Base-by-base conservation (phyloP, 1,139 yeast genomes). In the Nakaseomyces delphensis region DNA sequence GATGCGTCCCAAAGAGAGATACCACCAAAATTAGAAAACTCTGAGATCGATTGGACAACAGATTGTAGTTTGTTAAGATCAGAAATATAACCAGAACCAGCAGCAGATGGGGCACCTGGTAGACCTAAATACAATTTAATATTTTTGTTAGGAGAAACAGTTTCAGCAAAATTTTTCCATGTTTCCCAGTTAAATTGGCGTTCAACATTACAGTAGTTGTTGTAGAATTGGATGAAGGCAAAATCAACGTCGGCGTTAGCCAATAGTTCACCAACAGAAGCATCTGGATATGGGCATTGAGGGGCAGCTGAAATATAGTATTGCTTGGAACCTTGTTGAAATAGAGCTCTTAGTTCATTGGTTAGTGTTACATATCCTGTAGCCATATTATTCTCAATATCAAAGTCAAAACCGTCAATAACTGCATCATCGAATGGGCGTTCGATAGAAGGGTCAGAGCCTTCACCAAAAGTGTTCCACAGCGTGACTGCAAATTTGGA, bases 291-390 rank as follows among this genome's bases (percentile, higher is more conserved):
- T 15, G 81, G 83, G 68, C 97, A 89, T 68, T 89, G 97, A 21
- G 97, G 97, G 50, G 97, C 95, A 49, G 96, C 96, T 42, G 95
- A 77, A 40, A 89, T 68, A 62, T 83, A 87, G 66, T 83, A 89
- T 13, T 64, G 56, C 62, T 76, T 80, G 16, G 83, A 69, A 54
- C 79, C 80, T 18, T 67, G 60, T 15, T 67, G 66, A 55, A 74
- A 85, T 47, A 74, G 67, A 11, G 59, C 54, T 67, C 91, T 79
- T 55, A 89, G 70, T 46, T 71, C 71, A 9, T 62, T 70, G 20
- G 77, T 85, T 47, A 81, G 65, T 27, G 85, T 81, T 42, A 74
- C 74, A 49, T 76, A 76, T 21, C 89, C 89, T 3, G 67, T 63
- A 43, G 67, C 66, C 37, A 63, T 56, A 45, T 71, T 70, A 58